Base-by-base conservation (phyloP, 768 basidiomycete species). In the Boletus rubropictus region DNA sequence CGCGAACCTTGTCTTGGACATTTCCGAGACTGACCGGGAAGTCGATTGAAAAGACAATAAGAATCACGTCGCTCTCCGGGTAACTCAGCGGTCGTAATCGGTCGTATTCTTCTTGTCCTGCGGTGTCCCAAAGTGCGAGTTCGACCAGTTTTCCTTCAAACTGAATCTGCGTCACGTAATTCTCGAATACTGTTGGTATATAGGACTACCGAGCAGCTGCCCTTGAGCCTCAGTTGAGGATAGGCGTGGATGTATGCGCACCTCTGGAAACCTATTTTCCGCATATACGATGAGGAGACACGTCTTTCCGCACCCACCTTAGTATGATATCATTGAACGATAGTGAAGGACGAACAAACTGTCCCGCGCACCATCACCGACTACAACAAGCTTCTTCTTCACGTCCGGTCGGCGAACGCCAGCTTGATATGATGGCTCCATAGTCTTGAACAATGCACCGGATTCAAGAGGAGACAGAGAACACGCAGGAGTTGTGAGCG, bases 121-220 rank as follows among this genome's bases (percentile, higher is more conserved):
- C 93, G 1, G 93, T 97, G 69, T 97, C 93, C 92, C 95, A 99
- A 15, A 99, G 75, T n/a, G 96, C 95, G 35, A 99, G 79, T 61
- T 96, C 91, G 51, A 99, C 82, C 17, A 88, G 73, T 69, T 92
- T 93, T 46, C 86, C 84, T 21, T 94, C 91, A 58, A 86, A 90
- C 40, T 81, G 73, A 31, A 93, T 86, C 53, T 87, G 82, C 11
- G 88, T 90, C 46, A 91, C 88, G 60, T 92, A 93, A 76, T 91
- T 93, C 68, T 94, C 91, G 64, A 94, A 94, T 9, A 94, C 91
- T 18, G 91, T 93, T 25, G 91, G 92, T 57, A 92, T 84, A 66
- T 94, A 93, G 27, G 89, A 81, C 91, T 95, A 61, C 34, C 36
- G 31, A 21, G 32, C 4, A 42, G 48, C 35, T 46, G 44, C n/a